Evolutionary conservation across 352 stramenopile species (phyloP).

Genomic region (Globisporangium paroecandrum): DNA sequence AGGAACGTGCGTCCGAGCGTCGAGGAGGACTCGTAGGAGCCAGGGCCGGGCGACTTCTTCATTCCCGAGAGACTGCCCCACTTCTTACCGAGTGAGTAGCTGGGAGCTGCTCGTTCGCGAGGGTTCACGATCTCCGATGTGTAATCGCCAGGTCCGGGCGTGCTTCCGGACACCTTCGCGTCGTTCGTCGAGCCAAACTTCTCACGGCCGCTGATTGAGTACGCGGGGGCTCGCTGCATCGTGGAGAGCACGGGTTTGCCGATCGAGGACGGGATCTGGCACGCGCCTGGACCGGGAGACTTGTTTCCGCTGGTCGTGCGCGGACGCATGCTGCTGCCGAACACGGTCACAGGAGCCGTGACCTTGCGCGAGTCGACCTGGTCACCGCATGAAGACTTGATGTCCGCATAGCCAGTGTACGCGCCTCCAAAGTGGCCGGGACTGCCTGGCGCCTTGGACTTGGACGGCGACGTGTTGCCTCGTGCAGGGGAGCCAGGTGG

Average conservation of each 20-base stretch:
- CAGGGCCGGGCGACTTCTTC: constrained; percentile 59
- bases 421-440: constrained; percentile 23
- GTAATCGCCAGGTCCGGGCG: constrained; percentile 67
- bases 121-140: constrained; percentile 61
- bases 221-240: constrained; percentile 47
- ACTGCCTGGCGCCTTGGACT: constrained; percentile 32
- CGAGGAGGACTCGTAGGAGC: constrained; percentile 52
- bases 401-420: constrained; percentile 49
- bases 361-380: constrained; percentile 75
- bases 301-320: constrained; percentile 48
- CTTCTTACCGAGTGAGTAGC: constrained; percentile 76
- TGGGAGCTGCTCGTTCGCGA: constrained; percentile 54
- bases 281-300: constrained; percentile 56
- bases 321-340: constrained; percentile 58
- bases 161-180: constrained; percentile 37
- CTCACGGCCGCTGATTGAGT: constrained; percentile 70
- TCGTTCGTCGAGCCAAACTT: constrained; percentile 75
- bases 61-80: constrained; percentile 38
- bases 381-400: constrained; percentile 67
- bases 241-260: constrained; percentile 68
- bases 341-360: constrained; percentile 57
- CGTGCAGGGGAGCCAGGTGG: constrained; percentile 32
- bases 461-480: constrained; percentile 30
- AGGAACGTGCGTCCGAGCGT: constrained; percentile 65
- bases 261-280: constrained; percentile 71